phyloP scores from a whole-genome alignment of 2,329 filamentous ascomycete genomes.

The Elsinoe ampelina region DNA sequence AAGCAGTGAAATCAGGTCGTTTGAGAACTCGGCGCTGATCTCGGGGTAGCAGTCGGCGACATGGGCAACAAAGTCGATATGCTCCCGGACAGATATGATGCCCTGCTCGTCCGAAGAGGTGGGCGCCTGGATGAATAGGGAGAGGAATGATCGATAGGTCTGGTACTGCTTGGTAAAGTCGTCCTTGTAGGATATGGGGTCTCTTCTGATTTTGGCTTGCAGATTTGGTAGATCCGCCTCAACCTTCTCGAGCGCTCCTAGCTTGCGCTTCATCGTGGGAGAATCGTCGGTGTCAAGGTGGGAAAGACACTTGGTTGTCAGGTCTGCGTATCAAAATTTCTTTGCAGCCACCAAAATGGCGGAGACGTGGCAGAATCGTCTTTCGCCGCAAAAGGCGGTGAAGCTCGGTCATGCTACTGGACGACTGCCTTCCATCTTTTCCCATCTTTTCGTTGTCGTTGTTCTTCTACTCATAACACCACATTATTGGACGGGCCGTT shows the following conservation, averaged over 20 bases:
- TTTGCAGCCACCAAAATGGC: no score
- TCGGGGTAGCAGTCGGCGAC: constrained; percentile 87
- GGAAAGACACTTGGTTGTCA: no score
- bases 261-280: constrained; percentile 67
- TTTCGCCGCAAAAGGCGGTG: no score
- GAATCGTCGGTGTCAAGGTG: no score
- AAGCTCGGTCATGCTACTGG: no score
- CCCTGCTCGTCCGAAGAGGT: constrained; percentile 67
- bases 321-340: no score
- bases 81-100: constrained; percentile 74
- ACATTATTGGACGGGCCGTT: no score
- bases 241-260: constrained; percentile 88
- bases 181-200: constrained; percentile 82
- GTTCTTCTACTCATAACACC: no score
- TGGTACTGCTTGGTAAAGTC: constrained; percentile 82
- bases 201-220: constrained; percentile 82
- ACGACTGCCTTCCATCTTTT: no score
- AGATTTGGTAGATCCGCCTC: constrained; percentile 84
- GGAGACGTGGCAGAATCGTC: no score
- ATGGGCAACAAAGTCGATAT: constrained; percentile 89
- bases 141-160: constrained; percentile 83
- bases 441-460: no score
- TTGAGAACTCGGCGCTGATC: constrained; percentile 65
- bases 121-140: constrained; percentile 83
- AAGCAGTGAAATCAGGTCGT: constrained; percentile 72